Evolutionary conservation across 1,284 basidiomycete genomes (phyloP).

Genomic region (Leccinum fallax): DNA sequence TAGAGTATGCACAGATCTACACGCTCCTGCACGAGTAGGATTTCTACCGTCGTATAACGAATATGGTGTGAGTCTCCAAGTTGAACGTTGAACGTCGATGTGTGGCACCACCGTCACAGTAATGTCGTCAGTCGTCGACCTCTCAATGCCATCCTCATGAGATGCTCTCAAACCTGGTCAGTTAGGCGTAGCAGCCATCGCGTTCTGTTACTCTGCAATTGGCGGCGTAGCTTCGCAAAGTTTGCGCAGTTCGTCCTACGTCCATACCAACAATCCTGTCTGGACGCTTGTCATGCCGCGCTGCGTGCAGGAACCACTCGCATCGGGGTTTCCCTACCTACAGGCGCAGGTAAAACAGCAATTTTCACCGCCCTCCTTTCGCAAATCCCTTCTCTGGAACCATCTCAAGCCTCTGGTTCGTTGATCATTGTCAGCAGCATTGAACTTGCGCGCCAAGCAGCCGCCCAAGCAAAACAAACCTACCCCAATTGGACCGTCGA

Average conservation of each 20-base stretch:
- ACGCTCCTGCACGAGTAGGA: conserved; percentile 31
- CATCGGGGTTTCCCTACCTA: conserved; percentile 92
- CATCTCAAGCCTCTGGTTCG: conserved; percentile 54
- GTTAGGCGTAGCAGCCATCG: conserved; percentile 2
- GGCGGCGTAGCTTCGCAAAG: conserved; percentile 12
- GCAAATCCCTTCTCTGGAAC: conserved; percentile 49
- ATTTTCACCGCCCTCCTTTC: conserved; percentile 85
- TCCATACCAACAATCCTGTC: conserved; percentile 89
- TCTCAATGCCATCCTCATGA: conserved; percentile 9
- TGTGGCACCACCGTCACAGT: neutral
- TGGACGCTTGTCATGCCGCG: conserved; percentile 78
- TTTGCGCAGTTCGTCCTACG: conserved; percentile 49
- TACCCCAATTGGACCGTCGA: conserved; percentile 83
- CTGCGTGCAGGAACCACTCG: conserved; percentile 64
- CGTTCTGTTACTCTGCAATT: neutral
- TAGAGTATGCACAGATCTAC: conserved; percentile 25
- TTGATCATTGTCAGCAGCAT: conserved; percentile 86
- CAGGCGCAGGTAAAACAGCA: conserved; percentile 92
- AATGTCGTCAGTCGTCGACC: neutral
- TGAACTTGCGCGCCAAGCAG: conserved; percentile 88
- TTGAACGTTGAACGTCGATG: neutral
- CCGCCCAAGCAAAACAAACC: conserved; percentile 66
- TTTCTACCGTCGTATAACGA: conserved; percentile 14
- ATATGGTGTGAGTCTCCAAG: conserved; percentile 13
- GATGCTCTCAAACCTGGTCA: conserved; percentile 6